A percentile compares a stretch with the other conserved stretches of the same genome.
phyloP scores from a whole-genome alignment of 1,284 basidiomycete genomes.

The Ganoderma sinense region DNA sequence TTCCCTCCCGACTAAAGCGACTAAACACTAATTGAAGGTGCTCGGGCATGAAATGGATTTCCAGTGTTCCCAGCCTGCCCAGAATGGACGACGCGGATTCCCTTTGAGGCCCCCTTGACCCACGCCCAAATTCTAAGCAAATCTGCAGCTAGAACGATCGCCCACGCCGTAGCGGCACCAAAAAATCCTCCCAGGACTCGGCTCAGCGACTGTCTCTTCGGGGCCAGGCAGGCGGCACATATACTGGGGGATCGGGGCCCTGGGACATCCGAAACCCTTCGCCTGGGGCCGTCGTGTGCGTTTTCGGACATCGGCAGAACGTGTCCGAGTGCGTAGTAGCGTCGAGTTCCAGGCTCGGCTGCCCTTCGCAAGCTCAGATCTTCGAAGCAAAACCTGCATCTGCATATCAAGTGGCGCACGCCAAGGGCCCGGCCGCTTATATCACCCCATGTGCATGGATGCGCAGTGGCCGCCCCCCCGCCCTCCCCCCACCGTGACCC shows the following conservation, averaged over 20 bases:
- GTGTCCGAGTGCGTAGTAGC: neutral
- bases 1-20: neutral
- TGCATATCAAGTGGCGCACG: conserved; percentile 4
- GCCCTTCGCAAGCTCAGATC: neutral
- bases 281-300: neutral
- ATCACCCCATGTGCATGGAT: neutral
- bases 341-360: neutral
- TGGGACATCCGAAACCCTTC: neutral
- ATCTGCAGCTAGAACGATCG: neutral
- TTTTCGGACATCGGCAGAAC: neutral
- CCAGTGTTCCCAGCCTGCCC: neutral
- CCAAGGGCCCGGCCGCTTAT: conserved; percentile 5
- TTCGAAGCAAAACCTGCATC: neutral
- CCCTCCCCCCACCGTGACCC: neutral
- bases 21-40: neutral
- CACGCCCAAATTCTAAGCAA: neutral
- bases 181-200: neutral
- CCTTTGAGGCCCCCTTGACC: neutral
- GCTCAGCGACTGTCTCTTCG: neutral
- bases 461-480: conserved; percentile 7
- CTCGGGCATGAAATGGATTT: neutral
- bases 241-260: no score
- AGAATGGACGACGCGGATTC: neutral
- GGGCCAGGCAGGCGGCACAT: neutral
- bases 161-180: neutral